Evolutionary conservation across 352 stramenopile genomes (phyloP), one percentile per base, ranked within the genome.

Genomic region (Globisporangium uncinulatum): DNA sequence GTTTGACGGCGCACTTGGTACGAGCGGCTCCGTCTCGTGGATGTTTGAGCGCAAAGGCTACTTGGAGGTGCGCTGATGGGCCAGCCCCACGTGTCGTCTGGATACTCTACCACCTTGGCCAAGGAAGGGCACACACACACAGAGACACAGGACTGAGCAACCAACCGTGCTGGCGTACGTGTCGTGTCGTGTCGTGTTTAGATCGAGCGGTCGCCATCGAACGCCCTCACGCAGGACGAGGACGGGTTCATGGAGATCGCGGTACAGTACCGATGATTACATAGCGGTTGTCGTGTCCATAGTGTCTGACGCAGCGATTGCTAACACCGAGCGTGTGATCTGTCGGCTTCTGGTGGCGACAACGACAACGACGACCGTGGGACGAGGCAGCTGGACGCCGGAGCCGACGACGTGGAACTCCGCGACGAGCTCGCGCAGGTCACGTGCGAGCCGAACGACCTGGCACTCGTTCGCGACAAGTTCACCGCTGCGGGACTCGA

Each of bases 21-120:
- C 78, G n/a, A 92, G 70, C 52, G 79, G 83, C 41, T 91, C 83
- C 8, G 83, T 93, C 13, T 75, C 81, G 7, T 93, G 83, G 83
- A 91, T 90, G 80, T 93, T 90, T 53, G 79, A 91, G 57, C 79
- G 68, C 67, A 93, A 93, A 63, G 83, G 83, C 11, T 93, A 91
- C 62, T 62, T 93, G 29, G 80, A 93, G 72, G 81, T 32, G 21
- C 11, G 19, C 19, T 41, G 6, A 2, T 31, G 41, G 39, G 6
- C 10, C 24, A 21, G 24, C 4, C 24, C 24, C 24, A 29, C 24
- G n/a, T 10, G 17, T 47, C 42, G 6, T n/a, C 41, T 29, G 4
- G 24, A 29, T 17, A 17, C 20, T 10, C 13, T 29, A 19, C 9
- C 47, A 31, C 8, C 47, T 20, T 39, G 39, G 9, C 17, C 17